phyloP scores from a whole-genome alignment of 176 grass and related monocot genomes.

The Phoenix roebelenii region DNA sequence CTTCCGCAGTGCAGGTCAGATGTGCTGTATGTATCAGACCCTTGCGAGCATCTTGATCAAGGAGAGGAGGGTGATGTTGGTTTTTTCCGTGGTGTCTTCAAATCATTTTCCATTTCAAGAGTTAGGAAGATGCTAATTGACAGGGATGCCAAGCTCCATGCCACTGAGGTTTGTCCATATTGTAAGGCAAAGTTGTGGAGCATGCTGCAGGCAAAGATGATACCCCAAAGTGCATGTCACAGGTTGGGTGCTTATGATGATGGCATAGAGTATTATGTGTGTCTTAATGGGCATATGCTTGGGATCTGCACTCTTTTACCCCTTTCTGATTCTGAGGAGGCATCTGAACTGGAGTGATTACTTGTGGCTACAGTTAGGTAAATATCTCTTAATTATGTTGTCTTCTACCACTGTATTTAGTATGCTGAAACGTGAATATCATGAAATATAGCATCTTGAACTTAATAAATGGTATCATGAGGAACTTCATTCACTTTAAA shows the following conservation, averaged over 20 bases:
- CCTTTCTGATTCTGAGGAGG: constrained; percentile 75
- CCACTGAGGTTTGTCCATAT: constrained; percentile 72
- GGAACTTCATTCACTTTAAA: too few relatives aligned
- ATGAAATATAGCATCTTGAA: too few relatives aligned
- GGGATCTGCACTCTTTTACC: constrained; percentile 72
- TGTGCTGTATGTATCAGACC: constrained; percentile 92
- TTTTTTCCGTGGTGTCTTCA: constrained; percentile 89
- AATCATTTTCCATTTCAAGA: constrained; percentile 75
- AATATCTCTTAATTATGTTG: too few relatives aligned
- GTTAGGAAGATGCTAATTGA: constrained; percentile 90
- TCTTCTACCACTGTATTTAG: too few relatives aligned
- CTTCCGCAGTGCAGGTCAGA: constrained; percentile 65
- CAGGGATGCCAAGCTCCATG: constrained; percentile 66
- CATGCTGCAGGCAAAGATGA: constrained; percentile 87
- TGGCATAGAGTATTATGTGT: constrained; percentile 89
- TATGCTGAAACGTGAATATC: too few relatives aligned
- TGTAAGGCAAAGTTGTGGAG: constrained; percentile 94
- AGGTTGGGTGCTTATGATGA: constrained; percentile 77
- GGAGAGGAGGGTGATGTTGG: constrained; percentile 93
- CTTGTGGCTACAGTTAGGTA: too few relatives aligned
- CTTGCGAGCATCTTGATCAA: constrained; percentile 91
- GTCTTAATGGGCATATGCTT: constrained; percentile 89
- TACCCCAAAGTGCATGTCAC: constrained; percentile 50
- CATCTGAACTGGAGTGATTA: constrained; percentile 42
- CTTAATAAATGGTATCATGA: too few relatives aligned